Evolutionary conservation across 2,329 filamentous ascomycete species (phyloP), one percentile per base, ranked within the genome.

Genomic region (Colletotrichum brevisporum): DNA sequence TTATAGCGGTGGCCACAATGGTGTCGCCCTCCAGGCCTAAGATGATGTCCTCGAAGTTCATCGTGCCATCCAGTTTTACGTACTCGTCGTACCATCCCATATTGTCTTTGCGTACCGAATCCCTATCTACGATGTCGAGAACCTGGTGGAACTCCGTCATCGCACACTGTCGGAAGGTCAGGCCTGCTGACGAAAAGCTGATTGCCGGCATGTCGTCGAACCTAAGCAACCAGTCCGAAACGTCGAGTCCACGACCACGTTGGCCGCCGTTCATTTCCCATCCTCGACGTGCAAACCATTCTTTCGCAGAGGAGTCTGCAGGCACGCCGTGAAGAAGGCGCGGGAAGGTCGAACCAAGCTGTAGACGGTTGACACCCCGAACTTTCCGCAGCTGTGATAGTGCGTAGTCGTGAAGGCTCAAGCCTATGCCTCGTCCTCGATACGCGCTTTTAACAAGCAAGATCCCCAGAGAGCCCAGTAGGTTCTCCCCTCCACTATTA

Each of bases 31-130:
- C 83, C 16, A 88, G 73, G 2, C 84, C 88, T 24, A 90, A 71
- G n/a, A 90, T 75, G 59, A 90, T 83, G 71, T 90, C 86, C 54
- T 81, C 79, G 47, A 88, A 79, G 70, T 84, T 79, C 57, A 80
- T 80, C 8, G 83, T 83, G 71, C 84, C 82, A 52, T 82, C 82
- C 10, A 88, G 79, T 71, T 81, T 83, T 63, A 82, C 83, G 71
- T 90, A 90, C 73, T 89, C 86, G 73, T 90, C 87, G 72, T 85
- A 89, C 86, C 87, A 89, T 51, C 87, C 87, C 72, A 88, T 83
- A 52, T 83, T 81, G 41, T 82, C 79, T 68, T 85, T 83, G 55
- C 79, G 80, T 10, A 76, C 76, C 0, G 84, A 85, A 61, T 86
- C 84, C 57, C 78, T 80, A 61, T 84, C 83, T 10, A 88, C 86